A percentile compares a stretch with the other conserved stretches of the same genome.
Conservation (phyloP, 2,329 filamentous ascomycete genomes). For the Penicillium sp. region DNA sequence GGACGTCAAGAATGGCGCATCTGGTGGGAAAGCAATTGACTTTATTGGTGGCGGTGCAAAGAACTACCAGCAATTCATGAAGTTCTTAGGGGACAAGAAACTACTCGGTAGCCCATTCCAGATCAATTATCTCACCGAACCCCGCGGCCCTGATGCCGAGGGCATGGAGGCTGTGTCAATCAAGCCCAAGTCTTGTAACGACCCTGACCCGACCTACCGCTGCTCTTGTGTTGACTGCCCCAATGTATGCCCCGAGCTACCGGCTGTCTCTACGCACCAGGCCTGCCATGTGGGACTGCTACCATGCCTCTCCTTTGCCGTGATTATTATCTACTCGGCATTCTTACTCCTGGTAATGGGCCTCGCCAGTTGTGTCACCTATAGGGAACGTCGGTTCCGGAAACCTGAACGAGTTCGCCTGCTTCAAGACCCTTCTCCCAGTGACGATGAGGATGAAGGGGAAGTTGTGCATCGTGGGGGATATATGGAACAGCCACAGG, state of each 20-base stretch:
- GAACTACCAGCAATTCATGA: conserved; percentile 81
- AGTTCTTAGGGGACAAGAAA: conserved; percentile 92
- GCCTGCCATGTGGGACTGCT: conserved; percentile 80
- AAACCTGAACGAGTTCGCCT: conserved; percentile 82
- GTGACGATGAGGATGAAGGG: conserved; percentile 92
- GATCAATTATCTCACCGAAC: conserved; percentile 77
- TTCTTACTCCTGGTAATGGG: conserved; percentile 67
- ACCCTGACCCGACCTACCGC: conserved; percentile 77
- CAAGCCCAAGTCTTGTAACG: conserved; percentile 82
- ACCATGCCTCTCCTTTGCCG: conserved; percentile 91
- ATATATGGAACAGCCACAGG: conserved; percentile 75
- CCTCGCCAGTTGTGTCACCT: conserved; percentile 72
- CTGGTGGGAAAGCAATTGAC: conserved; percentile 90
- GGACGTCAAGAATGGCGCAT: conserved; percentile 95
- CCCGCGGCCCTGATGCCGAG: conserved; percentile 59
- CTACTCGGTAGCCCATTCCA: conserved; percentile 90
- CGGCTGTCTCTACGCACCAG: conserved; percentile 66
- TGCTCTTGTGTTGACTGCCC: conserved; percentile 95
- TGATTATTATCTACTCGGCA: conserved; percentile 80
- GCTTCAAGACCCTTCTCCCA: conserved; percentile 77
- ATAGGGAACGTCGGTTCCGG: conserved; percentile 68
- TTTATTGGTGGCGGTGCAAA: conserved; percentile 94
- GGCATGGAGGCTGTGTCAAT: conserved; percentile 72
- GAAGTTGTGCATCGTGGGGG: conserved; percentile 75
- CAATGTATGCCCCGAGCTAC: conserved; percentile 77